These are phyloP conservation scores for Citrus cavaleriei DNA, from an alignment of 345 rosid genomes.

Conservation along the genomic window DNA sequence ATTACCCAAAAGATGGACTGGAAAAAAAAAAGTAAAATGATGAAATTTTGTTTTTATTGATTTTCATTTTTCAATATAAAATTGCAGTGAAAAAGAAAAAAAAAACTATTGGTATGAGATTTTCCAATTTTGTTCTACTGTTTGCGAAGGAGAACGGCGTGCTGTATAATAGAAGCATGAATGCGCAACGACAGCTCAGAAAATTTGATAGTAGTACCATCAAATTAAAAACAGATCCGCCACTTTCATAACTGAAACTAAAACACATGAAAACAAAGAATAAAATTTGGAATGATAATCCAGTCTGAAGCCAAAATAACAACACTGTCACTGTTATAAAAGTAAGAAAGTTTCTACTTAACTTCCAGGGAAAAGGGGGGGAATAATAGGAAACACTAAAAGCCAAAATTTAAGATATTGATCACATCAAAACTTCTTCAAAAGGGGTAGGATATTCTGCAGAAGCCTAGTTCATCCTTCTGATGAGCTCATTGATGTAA, in stretches of 20 bases:
- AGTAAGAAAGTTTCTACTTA: neutral
- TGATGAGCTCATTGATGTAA: conserved; percentile 65
- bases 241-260: neutral
- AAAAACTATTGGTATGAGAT: too few species aligned
- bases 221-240: neutral
- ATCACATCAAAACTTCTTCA: neutral
- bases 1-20: too few species aligned
- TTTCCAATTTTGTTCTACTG: too few species aligned
- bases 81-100: too few species aligned
- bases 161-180: too few species aligned
- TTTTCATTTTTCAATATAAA: too few species aligned
- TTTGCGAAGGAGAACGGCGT: too few species aligned
- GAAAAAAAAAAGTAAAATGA: too few species aligned
- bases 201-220: neutral
- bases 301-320: neutral
- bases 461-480: conserved; percentile 75
- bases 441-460: neutral
- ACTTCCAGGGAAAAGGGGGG: too few species aligned
- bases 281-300: neutral
- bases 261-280: neutral
- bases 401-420: neutral
- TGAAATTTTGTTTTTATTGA: too few species aligned
- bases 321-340: neutral
- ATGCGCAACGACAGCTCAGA: too few species aligned
- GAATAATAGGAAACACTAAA: neutral